Conservation (phyloP, 139 green algal genomes). For the Chlorella sp. region DNA sequence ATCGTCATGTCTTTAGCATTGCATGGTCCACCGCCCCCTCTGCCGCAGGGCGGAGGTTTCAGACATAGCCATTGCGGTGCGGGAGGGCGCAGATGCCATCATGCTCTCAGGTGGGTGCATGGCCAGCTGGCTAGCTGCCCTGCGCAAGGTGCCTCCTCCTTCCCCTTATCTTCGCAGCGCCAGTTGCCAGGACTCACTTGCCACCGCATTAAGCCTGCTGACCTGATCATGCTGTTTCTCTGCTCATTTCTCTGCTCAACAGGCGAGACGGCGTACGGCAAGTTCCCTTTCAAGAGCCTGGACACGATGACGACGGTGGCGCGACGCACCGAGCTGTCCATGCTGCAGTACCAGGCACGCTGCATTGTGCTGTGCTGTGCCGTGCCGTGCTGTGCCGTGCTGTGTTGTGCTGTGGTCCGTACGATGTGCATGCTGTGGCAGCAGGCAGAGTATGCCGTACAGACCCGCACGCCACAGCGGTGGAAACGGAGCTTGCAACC, state of each 20-base stretch:
- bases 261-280: slow-evolving; percentile 80
- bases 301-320: slow-evolving; percentile 73
- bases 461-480: too few species aligned
- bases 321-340: slow-evolving; percentile 64
- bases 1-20: neutral
- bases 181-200: neutral
- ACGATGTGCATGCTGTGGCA: neutral
- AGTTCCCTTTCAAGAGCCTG: slow-evolving; percentile 69
- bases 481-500: too few species aligned
- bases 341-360: slow-evolving; percentile 62
- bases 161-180: too few species aligned
- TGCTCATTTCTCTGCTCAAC: neutral
- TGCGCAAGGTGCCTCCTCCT: neutral
- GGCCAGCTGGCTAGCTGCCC: neutral
- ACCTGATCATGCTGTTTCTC: neutral
- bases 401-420: neutral
- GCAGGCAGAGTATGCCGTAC: too few species aligned
- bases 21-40: neutral
- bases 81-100: slow-evolving; percentile 73
- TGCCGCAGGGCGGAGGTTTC: slow-evolving; percentile 61
- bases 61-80: slow-evolving; percentile 78
- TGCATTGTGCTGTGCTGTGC: neutral
- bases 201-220: neutral
- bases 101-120: slow-evolving; percentile 77
- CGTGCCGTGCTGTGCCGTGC: neutral